Conservation (phyloP, 1,139 yeast species). For the Candida glucosophila region DNA sequence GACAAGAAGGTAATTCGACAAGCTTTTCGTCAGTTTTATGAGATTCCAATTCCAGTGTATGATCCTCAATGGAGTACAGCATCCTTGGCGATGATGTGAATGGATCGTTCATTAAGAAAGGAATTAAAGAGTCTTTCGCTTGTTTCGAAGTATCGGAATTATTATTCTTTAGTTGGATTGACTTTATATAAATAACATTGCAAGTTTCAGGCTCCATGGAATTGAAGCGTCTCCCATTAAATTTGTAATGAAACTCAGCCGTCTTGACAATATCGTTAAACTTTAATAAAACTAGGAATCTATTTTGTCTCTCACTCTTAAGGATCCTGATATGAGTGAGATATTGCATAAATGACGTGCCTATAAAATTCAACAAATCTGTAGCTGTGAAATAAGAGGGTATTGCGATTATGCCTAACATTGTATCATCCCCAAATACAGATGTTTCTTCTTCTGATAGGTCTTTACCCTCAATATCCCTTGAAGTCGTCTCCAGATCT, state of each 20-base stretch:
- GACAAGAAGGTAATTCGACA: slow-evolving; percentile 82
- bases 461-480: background rate
- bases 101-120: slow-evolving; percentile 69
- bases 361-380: slow-evolving; percentile 74
- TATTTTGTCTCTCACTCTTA: slow-evolving; percentile 55
- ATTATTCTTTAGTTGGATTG: slow-evolving; percentile 36
- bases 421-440: slow-evolving; percentile 44
- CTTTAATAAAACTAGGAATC: slow-evolving; percentile 73
- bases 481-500: slow-evolving; percentile 1
- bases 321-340: slow-evolving; percentile 70
- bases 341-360: slow-evolving; percentile 45
- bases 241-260: slow-evolving; percentile 52
- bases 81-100: slow-evolving; percentile 33
- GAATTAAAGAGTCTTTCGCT: slow-evolving; percentile 32
- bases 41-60: slow-evolving; percentile 3
- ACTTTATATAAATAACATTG: slow-evolving; percentile 61
- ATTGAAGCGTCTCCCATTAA: slow-evolving; percentile 70
- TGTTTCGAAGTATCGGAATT: slow-evolving; percentile 10
- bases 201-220: slow-evolving; percentile 88
- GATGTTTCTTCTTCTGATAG: slow-evolving; percentile 2
- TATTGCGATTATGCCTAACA: slow-evolving; percentile 72
- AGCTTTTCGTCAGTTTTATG: slow-evolving; percentile 11
- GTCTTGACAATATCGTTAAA: slow-evolving; percentile 53
- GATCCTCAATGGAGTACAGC: slow-evolving; percentile 1
- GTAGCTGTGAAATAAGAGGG: slow-evolving; percentile 86